Percentiles rank a stretch among this genome's conserved stretches.
Evolutionary conservation across 2,329 filamentous ascomycete genomes (phyloP).

Genomic region (Fusarium sp.): DNA sequence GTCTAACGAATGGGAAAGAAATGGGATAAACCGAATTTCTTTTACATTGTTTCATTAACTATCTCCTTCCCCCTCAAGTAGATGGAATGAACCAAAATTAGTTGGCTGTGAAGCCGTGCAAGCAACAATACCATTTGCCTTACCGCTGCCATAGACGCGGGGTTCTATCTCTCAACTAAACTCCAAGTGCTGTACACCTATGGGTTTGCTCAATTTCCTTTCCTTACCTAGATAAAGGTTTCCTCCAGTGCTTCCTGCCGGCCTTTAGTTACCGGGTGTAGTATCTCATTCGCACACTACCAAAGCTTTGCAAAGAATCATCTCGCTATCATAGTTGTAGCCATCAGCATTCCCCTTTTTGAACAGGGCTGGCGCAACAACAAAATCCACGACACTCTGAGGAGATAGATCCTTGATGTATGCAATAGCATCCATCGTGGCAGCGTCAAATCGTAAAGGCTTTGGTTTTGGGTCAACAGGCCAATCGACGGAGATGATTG

Average conservation of each 20-base stretch:
- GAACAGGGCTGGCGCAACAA: conserved; percentile 2
- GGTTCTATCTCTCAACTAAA: background rate
- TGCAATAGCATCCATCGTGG: background rate
- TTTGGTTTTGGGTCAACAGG: background rate
- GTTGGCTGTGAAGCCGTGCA: too few species aligned
- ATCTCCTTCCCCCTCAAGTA: background rate
- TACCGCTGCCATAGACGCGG: background rate
- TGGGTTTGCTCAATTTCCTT: too few species aligned
- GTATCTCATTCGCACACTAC: conserved; percentile 1
- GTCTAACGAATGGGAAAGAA: background rate
- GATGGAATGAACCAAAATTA: too few species aligned
- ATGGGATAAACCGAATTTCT: background rate
- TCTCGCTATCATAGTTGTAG: conserved; percentile 5
- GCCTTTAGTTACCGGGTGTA: background rate
- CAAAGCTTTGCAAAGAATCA: conserved; percentile 1
- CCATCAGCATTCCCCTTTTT: conserved; percentile 16
- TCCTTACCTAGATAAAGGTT: too few species aligned
- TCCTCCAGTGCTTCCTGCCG: background rate
- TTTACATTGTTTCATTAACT: background rate
- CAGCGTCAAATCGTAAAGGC: accelerated
- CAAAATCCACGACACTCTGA: background rate
- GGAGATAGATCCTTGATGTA: background rate
- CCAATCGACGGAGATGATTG: background rate
- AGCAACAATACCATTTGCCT: background rate
- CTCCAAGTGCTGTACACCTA: too few species aligned